Conservation (phyloP, 805 yeast genomes). For the Torulaspora indica region DNA sequence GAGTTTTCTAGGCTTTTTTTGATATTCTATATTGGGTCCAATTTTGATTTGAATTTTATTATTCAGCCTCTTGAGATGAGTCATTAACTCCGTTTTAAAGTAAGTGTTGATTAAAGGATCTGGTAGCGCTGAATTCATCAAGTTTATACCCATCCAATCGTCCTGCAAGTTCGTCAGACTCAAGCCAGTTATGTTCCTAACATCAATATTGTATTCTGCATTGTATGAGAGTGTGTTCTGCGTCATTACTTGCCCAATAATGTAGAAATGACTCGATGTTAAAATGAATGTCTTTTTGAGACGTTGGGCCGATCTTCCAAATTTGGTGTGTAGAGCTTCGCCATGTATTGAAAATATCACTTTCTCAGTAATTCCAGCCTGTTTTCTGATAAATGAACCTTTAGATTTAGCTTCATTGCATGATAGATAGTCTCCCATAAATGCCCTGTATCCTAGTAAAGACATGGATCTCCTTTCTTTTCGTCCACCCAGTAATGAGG, state of each 20-base stretch:
- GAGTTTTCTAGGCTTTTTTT: constrained; percentile 81
- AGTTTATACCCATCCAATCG: constrained; percentile 75
- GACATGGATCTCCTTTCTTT: constrained; percentile 90
- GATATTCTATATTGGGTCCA: constrained; percentile 70
- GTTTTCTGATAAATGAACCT: constrained; percentile 70
- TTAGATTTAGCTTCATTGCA: constrained; percentile 71
- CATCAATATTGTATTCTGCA: constrained; percentile 60
- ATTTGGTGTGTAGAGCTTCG: constrained; percentile 75
- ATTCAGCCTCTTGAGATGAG: constrained; percentile 63
- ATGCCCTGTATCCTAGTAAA: constrained; percentile 79
- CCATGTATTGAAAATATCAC: constrained; percentile 79
- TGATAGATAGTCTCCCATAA: constrained; percentile 88
- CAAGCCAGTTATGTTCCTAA: constrained; percentile 54
- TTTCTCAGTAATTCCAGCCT: constrained; percentile 62
- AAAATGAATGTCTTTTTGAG: constrained; percentile 67
- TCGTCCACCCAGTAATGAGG: constrained; percentile 58
- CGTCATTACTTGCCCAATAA: constrained; percentile 67
- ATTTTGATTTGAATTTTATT: constrained; percentile 57
- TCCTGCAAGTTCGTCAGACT: constrained; percentile 76
- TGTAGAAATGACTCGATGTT: constrained; percentile 56
- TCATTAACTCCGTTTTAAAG: constrained; percentile 84
- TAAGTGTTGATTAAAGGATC: constrained; percentile 76
- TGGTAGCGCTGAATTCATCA: constrained; percentile 44
- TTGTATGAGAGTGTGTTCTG: constrained; percentile 56
- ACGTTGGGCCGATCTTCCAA: constrained; percentile 87